These are phyloP conservation scores for Rhipidocladum racemiflorum DNA, from an alignment of 176 grass and related monocot genomes.

Conservation along the genomic window DNA sequence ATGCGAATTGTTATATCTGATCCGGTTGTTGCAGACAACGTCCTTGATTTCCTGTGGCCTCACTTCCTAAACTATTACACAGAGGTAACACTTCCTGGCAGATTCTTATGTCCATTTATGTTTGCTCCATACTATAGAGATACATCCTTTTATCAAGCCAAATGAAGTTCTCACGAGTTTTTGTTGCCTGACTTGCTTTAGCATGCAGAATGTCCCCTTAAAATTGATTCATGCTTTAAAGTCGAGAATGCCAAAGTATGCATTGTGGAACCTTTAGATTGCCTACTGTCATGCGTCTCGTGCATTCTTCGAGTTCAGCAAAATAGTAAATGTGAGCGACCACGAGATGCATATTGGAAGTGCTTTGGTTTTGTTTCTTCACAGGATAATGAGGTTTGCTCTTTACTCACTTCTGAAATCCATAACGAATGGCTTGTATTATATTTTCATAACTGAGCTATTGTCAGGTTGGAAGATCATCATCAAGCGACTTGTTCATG, in stretches of 20 bases:
- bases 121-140: neutral
- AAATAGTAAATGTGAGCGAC: slow-evolving; percentile 44
- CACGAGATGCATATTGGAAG: slow-evolving; percentile 54
- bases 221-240: slow-evolving; percentile 68
- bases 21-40: slow-evolving; percentile 43
- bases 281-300: slow-evolving; percentile 67
- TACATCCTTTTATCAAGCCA: slow-evolving; percentile 23
- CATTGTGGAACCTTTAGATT: slow-evolving; percentile 67
- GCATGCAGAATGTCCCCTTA: slow-evolving; percentile 63
- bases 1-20: slow-evolving; percentile 58
- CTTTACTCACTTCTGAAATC: slow-evolving; percentile 19
- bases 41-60: slow-evolving; percentile 79
- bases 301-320: slow-evolving; percentile 55
- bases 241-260: slow-evolving; percentile 60
- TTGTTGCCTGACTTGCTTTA: slow-evolving; percentile 39
- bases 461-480: slow-evolving; percentile 56
- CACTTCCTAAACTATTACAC: slow-evolving; percentile 74
- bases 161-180: slow-evolving; percentile 28
- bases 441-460: slow-evolving; percentile 21
- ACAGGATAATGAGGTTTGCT: slow-evolving; percentile 74
- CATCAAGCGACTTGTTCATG: slow-evolving; percentile 64
- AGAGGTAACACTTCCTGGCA: slow-evolving; percentile 45
- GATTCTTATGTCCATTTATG: slow-evolving; percentile 3
- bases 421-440: slow-evolving; percentile 22
- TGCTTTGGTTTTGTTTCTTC: slow-evolving; percentile 79